A percentile compares a stretch with the other conserved stretches of the same genome.
phyloP scores from a whole-genome alignment of 2,329 filamentous ascomycete genomes.

The Fusarium guadeloupense region DNA sequence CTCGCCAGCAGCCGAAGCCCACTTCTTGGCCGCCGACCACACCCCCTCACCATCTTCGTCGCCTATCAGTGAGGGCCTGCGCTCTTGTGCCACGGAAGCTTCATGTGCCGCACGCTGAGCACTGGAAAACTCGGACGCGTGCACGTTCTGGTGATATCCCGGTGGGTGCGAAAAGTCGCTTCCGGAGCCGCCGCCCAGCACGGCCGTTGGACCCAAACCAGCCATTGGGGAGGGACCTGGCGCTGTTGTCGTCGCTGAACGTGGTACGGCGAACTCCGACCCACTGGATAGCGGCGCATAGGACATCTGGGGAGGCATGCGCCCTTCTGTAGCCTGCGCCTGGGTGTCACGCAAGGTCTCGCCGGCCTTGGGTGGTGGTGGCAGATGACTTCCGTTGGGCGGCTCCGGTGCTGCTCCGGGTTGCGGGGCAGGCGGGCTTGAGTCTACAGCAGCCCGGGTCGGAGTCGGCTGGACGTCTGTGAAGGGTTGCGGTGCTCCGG shows the following conservation, averaged over 20 bases:
- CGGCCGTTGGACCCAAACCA: conserved; percentile 40
- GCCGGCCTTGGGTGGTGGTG: conserved; percentile 62
- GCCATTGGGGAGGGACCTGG: conserved; percentile 41
- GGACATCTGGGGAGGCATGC: conserved; percentile 58
- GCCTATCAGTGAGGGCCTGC: conserved; percentile 31
- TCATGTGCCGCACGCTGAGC: conserved; percentile 57
- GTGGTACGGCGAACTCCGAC: conserved; percentile 54
- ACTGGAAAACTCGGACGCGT: conserved; percentile 61
- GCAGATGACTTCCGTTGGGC: conserved; percentile 48
- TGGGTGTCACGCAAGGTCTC: conserved; percentile 53
- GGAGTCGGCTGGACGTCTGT: conserved; percentile 54
- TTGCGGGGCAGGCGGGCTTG: conserved; percentile 63
- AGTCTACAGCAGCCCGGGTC: conserved; percentile 48
- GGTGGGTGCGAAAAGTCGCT: conserved; percentile 57
- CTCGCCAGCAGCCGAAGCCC: conserved; percentile 65
- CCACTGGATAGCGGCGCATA: conserved; percentile 57
- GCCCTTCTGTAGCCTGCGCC: conserved; percentile 51
- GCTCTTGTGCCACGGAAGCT: conserved; percentile 44
- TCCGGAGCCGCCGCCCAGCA: conserved; percentile 41
- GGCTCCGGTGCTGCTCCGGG: conserved; percentile 64
- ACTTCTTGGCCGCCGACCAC: conserved; percentile 66
- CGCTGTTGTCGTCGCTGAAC: conserved; percentile 56
- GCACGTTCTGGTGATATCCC: conserved; percentile 66
- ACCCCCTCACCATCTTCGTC: conserved; percentile 56
- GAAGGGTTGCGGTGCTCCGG: conserved; percentile 50